Conservation (phyloP, 2,329 filamentous ascomycete species). For the Bipolaris oryzae region DNA sequence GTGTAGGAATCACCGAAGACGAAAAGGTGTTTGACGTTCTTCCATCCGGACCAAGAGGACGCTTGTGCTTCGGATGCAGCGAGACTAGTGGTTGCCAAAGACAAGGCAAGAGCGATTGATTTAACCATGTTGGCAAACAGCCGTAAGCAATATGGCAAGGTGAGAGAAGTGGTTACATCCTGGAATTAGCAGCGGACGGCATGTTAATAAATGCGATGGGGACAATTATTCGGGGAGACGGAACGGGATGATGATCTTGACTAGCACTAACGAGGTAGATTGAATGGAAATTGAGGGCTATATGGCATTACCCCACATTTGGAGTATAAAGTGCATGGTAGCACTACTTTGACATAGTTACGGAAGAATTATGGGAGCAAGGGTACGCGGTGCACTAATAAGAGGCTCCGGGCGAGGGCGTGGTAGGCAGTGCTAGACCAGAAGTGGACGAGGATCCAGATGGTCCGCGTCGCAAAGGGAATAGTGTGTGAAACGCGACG, state of each 20-base stretch:
- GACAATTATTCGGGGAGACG: constrained; percentile 18
- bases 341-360: constrained; percentile 11
- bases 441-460: constrained; percentile 1
- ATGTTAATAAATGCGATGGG: constrained; percentile 20
- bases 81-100: constrained; percentile 26
- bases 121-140: constrained; percentile 27
- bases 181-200: neutral
- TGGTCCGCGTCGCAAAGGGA: constrained; percentile 18
- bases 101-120: constrained; percentile 28
- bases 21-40: constrained; percentile 43
- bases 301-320: constrained; percentile 28
- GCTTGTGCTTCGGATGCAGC: constrained; percentile 25
- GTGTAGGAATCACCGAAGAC: constrained; percentile 64
- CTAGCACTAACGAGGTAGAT: constrained; percentile 30
- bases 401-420: constrained; percentile 1
- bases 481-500: constrained; percentile 2
- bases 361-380: constrained; percentile 27
- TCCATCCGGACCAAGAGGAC: constrained; percentile 42
- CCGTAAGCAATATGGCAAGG: neutral
- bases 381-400: constrained; percentile 6
- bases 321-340: constrained; percentile 11
- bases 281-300: constrained; percentile 34
- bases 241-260: constrained; percentile 8
- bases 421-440: constrained; percentile 7
- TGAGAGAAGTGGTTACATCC: neutral